phyloP scores from a whole-genome alignment of 768 basidiomycete genomes.

The Suillus placidus region DNA sequence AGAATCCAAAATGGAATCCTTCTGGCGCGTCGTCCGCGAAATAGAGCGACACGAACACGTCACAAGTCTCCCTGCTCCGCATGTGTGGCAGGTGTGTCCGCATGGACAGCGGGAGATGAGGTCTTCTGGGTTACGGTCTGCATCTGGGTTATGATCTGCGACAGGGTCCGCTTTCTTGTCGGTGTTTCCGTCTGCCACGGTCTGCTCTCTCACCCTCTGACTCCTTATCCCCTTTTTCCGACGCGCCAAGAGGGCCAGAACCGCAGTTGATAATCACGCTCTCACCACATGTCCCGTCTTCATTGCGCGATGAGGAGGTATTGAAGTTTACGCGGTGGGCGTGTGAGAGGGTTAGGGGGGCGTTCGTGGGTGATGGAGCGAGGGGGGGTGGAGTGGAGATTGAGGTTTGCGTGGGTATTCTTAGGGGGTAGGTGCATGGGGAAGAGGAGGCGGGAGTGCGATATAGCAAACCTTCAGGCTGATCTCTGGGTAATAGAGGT shows the following conservation, averaged over 20 bases:
- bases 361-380: slow-evolving; percentile 43
- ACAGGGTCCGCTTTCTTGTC: neutral
- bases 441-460: neutral
- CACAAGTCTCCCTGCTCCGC: slow-evolving; percentile 79
- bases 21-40: slow-evolving; percentile 84
- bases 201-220: slow-evolving; percentile 10
- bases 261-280: slow-evolving; percentile 73
- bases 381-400: slow-evolving; percentile 44
- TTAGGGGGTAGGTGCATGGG: slow-evolving; percentile 46
- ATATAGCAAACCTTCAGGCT: neutral
- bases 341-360: slow-evolving; percentile 64
- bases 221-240: neutral
- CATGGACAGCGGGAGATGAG: slow-evolving; percentile 23
- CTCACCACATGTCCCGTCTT: slow-evolving; percentile 71
- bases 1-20: slow-evolving; percentile 76
- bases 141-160: slow-evolving; percentile 7
- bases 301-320: slow-evolving; percentile 71
- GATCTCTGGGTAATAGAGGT: no score
- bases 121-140: slow-evolving; percentile 6
- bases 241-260: neutral
- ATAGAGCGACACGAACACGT: slow-evolving; percentile 86
- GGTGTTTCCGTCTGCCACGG: neutral
- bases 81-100: slow-evolving; percentile 85
- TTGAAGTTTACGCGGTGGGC: slow-evolving; percentile 76
- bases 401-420: slow-evolving; percentile 76